phyloP scores from a whole-genome alignment of 2,329 filamentous ascomycete species.

The Colletotrichum viniferum region DNA sequence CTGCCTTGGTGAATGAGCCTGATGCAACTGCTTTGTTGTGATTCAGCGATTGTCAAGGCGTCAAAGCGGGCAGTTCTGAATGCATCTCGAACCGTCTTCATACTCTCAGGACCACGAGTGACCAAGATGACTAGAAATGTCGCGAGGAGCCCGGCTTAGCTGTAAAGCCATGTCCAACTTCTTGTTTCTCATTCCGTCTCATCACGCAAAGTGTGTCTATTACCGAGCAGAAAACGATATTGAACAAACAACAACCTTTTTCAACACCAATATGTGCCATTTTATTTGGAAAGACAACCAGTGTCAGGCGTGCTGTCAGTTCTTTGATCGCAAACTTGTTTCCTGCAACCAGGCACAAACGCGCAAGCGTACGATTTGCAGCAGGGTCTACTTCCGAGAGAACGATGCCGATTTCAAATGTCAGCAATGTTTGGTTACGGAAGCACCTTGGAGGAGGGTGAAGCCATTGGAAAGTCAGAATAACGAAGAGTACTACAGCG shows the following conservation, averaged over 20 bases:
- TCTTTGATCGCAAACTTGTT: background rate
- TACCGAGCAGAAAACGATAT: background rate
- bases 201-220: background rate
- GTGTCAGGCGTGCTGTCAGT: background rate
- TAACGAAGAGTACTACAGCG: background rate
- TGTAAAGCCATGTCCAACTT: background rate
- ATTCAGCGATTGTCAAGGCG: background rate
- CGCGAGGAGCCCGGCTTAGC: background rate
- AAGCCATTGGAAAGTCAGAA: background rate
- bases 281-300: background rate
- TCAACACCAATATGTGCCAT: background rate
- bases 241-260: background rate
- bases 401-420: background rate
- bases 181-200: background rate
- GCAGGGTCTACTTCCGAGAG: background rate
- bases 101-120: background rate
- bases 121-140: background rate
- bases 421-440: background rate
- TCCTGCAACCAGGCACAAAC: background rate
- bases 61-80: background rate
- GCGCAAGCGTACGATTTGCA: background rate
- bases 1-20: background rate
- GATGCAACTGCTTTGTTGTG: background rate
- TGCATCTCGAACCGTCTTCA: background rate
- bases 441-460: background rate